Percentiles rank a stretch among this genome's conserved stretches.
These are phyloP conservation scores for Penicillium sp. DNA, from an alignment of 2,329 filamentous ascomycete species.

Conservation along the genomic window DNA sequence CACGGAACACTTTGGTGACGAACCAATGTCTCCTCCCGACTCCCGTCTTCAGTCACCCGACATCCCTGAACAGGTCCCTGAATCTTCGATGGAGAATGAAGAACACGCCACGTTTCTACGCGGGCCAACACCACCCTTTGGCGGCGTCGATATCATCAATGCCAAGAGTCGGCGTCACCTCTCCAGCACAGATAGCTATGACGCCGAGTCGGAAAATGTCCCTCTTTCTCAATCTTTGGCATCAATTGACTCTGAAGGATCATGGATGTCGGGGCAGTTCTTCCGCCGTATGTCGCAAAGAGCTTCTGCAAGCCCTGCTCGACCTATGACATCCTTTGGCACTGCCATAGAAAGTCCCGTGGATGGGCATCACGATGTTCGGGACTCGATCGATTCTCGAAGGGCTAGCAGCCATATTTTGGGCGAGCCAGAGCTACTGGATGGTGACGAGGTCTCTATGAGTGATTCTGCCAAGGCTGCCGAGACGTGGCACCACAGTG, in stretches of 20 bases:
- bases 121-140: constrained; percentile 19
- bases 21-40: constrained; percentile 76
- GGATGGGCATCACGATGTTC: constrained; percentile 40
- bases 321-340: constrained; percentile 38
- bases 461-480: constrained; percentile 23
- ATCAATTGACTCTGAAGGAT: constrained; percentile 91
- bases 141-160: constrained; percentile 25
- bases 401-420: constrained; percentile 43
- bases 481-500: constrained; percentile 48
- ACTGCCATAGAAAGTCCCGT: constrained; percentile 39
- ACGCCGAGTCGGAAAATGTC: constrained; percentile 45
- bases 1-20: constrained; percentile 82
- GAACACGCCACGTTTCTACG: constrained; percentile 16
- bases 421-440: constrained; percentile 51
- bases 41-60: constrained; percentile 76
- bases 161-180: constrained; percentile 24
- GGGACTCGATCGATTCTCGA: constrained; percentile 21
- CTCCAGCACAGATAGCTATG: constrained; percentile 42
- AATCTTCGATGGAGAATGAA: constrained; percentile 19
- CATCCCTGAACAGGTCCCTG: constrained; percentile 36
- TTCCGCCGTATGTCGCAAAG: constrained; percentile 45
- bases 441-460: constrained; percentile 21
- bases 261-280: constrained; percentile 81
- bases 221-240: constrained; percentile 75
- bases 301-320: constrained; percentile 27